phyloP scores from a whole-genome alignment of 2,329 filamentous ascomycete genomes.

The Fusarium sarcochroum region DNA sequence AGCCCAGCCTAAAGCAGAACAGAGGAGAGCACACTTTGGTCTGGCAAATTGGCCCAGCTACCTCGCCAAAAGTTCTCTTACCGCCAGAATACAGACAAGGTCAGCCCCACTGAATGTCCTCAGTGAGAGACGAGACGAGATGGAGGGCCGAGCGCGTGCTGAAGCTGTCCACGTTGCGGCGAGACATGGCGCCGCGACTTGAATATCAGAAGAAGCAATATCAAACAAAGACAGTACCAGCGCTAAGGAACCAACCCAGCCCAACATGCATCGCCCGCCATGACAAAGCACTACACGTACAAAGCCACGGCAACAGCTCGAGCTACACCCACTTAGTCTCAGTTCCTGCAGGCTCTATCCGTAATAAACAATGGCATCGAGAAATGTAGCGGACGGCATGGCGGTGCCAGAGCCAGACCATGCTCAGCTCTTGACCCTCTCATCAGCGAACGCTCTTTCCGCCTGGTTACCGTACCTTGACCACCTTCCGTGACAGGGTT shows the following conservation, averaged over 20 bases:
- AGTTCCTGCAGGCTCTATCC: constrained; percentile 42
- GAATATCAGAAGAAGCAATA: constrained; percentile 41
- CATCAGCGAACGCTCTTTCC: constrained; percentile 30
- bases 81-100: constrained; percentile 18
- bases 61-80: constrained; percentile 33
- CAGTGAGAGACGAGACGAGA: constrained; percentile 33
- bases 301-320: constrained; percentile 42
- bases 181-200: constrained; percentile 44
- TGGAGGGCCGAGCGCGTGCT: constrained; percentile 38
- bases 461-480: constrained; percentile 33
- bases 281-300: constrained; percentile 23
- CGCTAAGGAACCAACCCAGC: constrained; percentile 31
- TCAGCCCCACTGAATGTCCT: constrained; percentile 34
- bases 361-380: constrained; percentile 26
- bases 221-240: constrained; percentile 37
- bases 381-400: constrained; percentile 28
- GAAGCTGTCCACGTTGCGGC: constrained; percentile 41
- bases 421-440: constrained; percentile 38
- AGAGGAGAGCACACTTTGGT: constrained; percentile 14
- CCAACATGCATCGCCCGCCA: constrained; percentile 25
- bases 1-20: constrained; percentile 24
- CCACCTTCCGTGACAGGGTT: constrained; percentile 50
- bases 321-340: constrained; percentile 40
- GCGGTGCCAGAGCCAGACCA: constrained; percentile 24
- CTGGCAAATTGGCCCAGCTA: constrained; percentile 22